Base-by-base conservation (phyloP, 108 stramenopile genomes). In the Chaetoceros tenuissimus region DNA sequence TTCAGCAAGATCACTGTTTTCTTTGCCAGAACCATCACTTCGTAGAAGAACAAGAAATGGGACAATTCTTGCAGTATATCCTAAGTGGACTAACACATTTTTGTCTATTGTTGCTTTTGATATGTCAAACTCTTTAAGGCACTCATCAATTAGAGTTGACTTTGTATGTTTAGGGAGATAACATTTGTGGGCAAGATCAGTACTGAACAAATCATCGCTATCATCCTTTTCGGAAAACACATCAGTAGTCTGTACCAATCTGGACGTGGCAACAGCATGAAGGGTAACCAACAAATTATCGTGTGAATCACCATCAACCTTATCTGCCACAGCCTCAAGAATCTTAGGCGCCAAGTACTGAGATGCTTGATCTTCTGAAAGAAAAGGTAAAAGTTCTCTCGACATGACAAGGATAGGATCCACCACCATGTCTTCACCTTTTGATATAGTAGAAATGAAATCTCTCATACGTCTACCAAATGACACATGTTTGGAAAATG, bases 361-460 rank as follows among this genome's bases (percentile, higher is more conserved):
- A 19, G 67, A 66, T 16, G 63, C 61, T 1, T 43, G 48, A 28
- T 61, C 57, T 23, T 69, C 57, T 22, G 67, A 48, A 24, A 85
- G 61, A 29, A 67, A 40, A 3, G 81, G 78, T 19, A 86, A 59
- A 27, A 86, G 56, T 44, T 80, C 66, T 50, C 48, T 66, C 25
- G 77, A 69, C 23, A 85, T 53, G 30, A 79, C 58, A 21, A 75
- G 54, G n/a, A 70, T 70, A 29, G 71, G 69, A 52, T 66, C 59
- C 48, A 74, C 48, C 19, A 34, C 5, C 13, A 13, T 10, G 5
- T 5, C 5, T 40, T 13, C 13, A 40, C 5, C 13, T 5, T 40
- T 13, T 5, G 34, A 5, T 40, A 40, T 56, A n/a, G 53, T 54
- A 28, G 66, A 72, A 20, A 77, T 64, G 28, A 58, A 67, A 20